Conservation (phyloP, 2,329 filamentous ascomycete genomes). For the Myrmaecium sp. region DNA sequence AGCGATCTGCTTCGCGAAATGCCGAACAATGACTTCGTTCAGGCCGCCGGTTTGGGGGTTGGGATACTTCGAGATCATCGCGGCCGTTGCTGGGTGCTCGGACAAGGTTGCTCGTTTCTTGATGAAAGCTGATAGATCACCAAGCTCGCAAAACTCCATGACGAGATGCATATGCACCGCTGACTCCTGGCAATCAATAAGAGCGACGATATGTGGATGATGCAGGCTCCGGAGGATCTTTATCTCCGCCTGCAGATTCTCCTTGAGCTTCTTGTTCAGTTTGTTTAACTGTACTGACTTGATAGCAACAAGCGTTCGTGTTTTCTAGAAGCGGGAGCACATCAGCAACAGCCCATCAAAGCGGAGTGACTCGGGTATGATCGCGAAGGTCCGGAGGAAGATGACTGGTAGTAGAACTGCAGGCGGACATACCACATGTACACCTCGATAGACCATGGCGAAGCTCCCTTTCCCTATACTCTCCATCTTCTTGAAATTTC, state of each 20-base stretch:
- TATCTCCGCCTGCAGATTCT: conserved; percentile 91
- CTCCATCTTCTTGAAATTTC: conserved; percentile 65
- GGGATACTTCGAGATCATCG: conserved; percentile 89
- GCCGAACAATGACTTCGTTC: conserved; percentile 88
- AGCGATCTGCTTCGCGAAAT: conserved; percentile 88
- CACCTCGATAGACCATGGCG: conserved; percentile 80
- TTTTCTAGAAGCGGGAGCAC: conserved; percentile 36
- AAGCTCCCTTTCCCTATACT: conserved; percentile 98
- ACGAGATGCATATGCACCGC: conserved; percentile 82
- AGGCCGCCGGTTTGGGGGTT: conserved; percentile 69
- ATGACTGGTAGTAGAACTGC: too few relatives aligned
- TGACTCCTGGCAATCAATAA: conserved; percentile 87
- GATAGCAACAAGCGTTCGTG: conserved; percentile 74
- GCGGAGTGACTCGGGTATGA: not conserved
- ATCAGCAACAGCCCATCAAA: conserved; percentile 7
- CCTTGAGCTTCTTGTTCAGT: conserved; percentile 88
- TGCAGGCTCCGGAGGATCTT: conserved; percentile 84
- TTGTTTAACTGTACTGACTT: conserved; percentile 87
- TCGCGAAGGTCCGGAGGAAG: too few relatives aligned
- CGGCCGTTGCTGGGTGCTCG: conserved; percentile 64
- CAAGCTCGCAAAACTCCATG: conserved; percentile 97
- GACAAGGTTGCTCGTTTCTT: conserved; percentile 74
- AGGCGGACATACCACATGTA: conserved; percentile 61
- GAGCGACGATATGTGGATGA: conserved; percentile 90
- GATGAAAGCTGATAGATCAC: conserved; percentile 89